Evolutionary conservation across 768 basidiomycete genomes (phyloP).

Genomic region (Rhizopogon sp.): DNA sequence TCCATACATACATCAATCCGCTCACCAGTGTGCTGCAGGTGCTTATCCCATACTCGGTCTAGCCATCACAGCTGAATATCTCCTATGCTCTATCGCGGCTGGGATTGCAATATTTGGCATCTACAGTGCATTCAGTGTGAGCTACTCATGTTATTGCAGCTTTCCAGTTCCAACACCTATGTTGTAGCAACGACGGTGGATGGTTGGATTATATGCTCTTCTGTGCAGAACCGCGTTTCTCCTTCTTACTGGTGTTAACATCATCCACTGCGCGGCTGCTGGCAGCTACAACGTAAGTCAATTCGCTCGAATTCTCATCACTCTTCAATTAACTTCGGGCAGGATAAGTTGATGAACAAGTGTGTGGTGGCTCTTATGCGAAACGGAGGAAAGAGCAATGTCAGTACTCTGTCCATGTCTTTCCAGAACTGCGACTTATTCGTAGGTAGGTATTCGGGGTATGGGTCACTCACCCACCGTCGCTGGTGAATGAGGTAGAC

Average conservation of each 20-base stretch:
- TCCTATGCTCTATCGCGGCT: slow-evolving; percentile 45
- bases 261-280: too few species aligned
- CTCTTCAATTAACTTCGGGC: background rate
- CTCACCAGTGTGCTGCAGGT: slow-evolving; percentile 26
- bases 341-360: slow-evolving; percentile 55
- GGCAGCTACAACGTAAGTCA: slow-evolving; percentile 43
- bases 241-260: too few species aligned
- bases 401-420: slow-evolving; percentile 15
- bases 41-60: slow-evolving; percentile 40
- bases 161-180: background rate
- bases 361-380: slow-evolving; percentile 42
- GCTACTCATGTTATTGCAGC: slow-evolving; percentile 17
- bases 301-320: background rate
- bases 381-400: slow-evolving; percentile 27
- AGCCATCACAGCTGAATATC: slow-evolving; percentile 55
- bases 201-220: slow-evolving; percentile 32
- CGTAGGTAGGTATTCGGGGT: slow-evolving; percentile 40
- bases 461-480: slow-evolving; percentile 40
- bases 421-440: slow-evolving; percentile 17
- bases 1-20: background rate
- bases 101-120: slow-evolving; percentile 55
- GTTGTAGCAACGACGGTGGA: slow-evolving; percentile 45
- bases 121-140: slow-evolving; percentile 43
- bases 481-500: slow-evolving; percentile 26
- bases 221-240: too few species aligned